These are phyloP conservation scores for Tagetes patula DNA, from an alignment of 129 eudicot species.

Conservation along the genomic window DNA sequence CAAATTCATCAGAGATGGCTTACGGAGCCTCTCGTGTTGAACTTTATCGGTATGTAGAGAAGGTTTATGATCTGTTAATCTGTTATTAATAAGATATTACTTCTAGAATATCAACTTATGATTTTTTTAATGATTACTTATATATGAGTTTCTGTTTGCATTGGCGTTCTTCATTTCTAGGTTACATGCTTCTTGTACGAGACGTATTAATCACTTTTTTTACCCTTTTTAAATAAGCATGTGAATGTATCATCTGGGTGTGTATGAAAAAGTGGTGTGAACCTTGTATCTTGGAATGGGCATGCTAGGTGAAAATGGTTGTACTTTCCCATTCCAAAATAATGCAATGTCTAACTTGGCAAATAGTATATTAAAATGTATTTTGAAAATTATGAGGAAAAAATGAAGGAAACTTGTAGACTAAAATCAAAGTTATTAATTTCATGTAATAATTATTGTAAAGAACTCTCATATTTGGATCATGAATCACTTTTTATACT, in stretches of 20 bases:
- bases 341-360: constrained; percentile 5
- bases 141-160: constrained; percentile 9
- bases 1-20: constrained; percentile 52
- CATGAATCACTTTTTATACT: neutral
- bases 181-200: neutral
- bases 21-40: constrained; percentile 87
- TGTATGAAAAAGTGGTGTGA: neutral
- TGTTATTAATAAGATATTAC: neutral
- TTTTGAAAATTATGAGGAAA: neutral
- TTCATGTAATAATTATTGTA: neutral
- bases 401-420: neutral
- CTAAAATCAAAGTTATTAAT: neutral
- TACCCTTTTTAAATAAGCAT: neutral
- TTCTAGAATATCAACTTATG: constrained; percentile 1
- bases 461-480: neutral
- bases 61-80: constrained; percentile 17
- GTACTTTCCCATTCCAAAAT: neutral
- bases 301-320: neutral
- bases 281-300: neutral
- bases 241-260: neutral
- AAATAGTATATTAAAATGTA: neutral
- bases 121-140: neutral
- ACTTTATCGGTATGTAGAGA: constrained; percentile 65
- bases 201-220: neutral
- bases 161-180: neutral